phyloP scores from a whole-genome alignment of 495 filamentous ascomycete genomes.

The Lasiosphaeria hispida region DNA sequence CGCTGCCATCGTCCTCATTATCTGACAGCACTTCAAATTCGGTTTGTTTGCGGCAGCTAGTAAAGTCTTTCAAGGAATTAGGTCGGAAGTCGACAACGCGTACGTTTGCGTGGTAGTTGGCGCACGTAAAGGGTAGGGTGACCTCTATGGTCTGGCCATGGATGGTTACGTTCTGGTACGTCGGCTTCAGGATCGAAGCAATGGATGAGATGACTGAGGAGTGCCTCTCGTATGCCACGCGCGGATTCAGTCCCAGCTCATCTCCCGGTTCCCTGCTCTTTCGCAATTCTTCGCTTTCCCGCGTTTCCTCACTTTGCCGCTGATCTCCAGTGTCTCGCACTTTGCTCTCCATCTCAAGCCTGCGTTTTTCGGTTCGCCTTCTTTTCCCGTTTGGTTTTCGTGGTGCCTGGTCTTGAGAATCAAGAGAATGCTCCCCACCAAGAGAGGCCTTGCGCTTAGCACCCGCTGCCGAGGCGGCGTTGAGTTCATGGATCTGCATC shows the following conservation, averaged over 20 bases:
- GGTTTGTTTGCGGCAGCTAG: constrained; percentile 45
- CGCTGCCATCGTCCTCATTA: constrained; percentile 25
- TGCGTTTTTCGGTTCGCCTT: constrained; percentile 10
- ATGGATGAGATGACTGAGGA: constrained; percentile 46
- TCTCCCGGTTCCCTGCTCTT: constrained; percentile 26
- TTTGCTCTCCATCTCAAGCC: neutral
- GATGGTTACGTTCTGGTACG: constrained; percentile 36
- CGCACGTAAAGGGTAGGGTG: constrained; percentile 65
- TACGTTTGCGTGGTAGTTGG: constrained; percentile 64
- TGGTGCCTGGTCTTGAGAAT: too few relatives aligned
- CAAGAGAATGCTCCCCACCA: neutral
- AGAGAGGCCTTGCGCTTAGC: constrained; percentile 26
- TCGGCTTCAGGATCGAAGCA: constrained; percentile 47
- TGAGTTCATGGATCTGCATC: constrained; percentile 41
- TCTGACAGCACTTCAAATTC: constrained; percentile 42
- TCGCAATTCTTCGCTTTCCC: constrained; percentile 11
- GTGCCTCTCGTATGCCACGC: constrained; percentile 46
- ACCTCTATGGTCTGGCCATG: constrained; percentile 40
- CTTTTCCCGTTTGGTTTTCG: neutral
- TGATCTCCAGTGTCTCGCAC: constrained; percentile 3
- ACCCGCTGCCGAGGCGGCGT: constrained; percentile 20
- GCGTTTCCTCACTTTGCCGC: constrained; percentile 12
- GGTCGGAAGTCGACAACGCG: constrained; percentile 84
- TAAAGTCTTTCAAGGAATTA: constrained; percentile 68
- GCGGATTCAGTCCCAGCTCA: constrained; percentile 29